These are phyloP conservation scores for Auricularia sp. DNA, from an alignment of 768 basidiomycete genomes.

Conservation along the genomic window DNA sequence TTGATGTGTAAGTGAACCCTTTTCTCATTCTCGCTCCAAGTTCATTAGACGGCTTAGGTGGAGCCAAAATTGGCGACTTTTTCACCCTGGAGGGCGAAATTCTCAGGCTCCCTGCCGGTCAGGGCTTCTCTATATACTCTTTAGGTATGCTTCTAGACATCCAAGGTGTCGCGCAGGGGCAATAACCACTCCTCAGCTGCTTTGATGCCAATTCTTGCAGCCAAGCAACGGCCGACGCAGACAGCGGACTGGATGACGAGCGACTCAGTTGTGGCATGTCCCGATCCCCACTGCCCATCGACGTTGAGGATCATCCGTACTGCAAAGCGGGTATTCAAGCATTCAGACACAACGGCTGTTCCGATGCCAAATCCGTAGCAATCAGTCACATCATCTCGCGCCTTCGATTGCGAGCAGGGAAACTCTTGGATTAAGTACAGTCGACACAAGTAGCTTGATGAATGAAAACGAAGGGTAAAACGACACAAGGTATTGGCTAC, in stretches of 20 bases:
- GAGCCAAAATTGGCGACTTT: constrained; percentile 53
- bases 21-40: neutral
- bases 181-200: constrained; percentile 30
- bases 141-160: constrained; percentile 29
- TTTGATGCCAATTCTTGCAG: constrained; percentile 56
- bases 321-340: constrained; percentile 42
- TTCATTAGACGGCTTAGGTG: constrained; percentile 20
- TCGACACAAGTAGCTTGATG: no score
- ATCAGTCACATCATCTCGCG: no score
- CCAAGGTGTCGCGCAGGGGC: neutral
- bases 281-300: constrained; percentile 56
- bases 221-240: constrained; percentile 50
- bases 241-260: constrained; percentile 60
- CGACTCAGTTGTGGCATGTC: constrained; percentile 55
- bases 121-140: constrained; percentile 63
- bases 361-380: constrained; percentile 15
- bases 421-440: no score
- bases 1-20: neutral
- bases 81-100: constrained; percentile 58
- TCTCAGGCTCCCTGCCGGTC: constrained; percentile 47
- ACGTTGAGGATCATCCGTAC: constrained; percentile 41
- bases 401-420: no score
- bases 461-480: no score
- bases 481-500: no score
- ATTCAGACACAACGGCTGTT: constrained; percentile 44